Base-by-base conservation (phyloP, 768 basidiomycete species). In the Mrakia blollopis region DNA sequence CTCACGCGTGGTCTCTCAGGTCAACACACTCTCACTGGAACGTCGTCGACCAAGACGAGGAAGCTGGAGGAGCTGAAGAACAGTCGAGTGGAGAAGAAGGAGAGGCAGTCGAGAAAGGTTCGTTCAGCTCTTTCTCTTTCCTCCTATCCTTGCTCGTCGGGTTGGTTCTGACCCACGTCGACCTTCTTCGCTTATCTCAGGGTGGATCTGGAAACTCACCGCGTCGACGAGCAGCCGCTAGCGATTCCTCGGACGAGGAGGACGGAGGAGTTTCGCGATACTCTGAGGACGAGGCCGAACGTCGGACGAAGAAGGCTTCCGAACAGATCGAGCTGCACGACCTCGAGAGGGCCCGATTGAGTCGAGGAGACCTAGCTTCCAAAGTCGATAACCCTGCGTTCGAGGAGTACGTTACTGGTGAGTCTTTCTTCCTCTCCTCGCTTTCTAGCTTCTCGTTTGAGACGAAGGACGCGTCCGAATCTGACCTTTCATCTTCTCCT, bases 21-120 rank as follows among this genome's bases (percentile, higher is more conserved):
- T 39, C 90, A 91, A 84, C 91, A 92, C 81, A 87, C 89, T 3
- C 85, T 85, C 9, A 87, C 90, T 69, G 91, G 91, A 9, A 88
- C 88, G 3, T 92, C 91, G 0, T 92, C 91, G 81, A 91, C 93
- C 83, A 93, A 93, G 85, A 86, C 87, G 5, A 87, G 87, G 73
- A 91, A 90, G 81, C 86, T 94, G 13, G 91, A 91, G 71, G 94
- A 94, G 82, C 86, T 97, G 37, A 95, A 91, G 84, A 92, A 91
- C 8, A 90, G 87, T 80, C 88, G 95, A 50, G 92, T 90, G 80
- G 93, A 92, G 13, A 95, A 94, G 84, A 92, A 91, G 79, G 92
- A 95, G 83, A 90, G 91, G 84, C 91, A 80, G 54, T 80, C 80
- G 28, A 62, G 90, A 82, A 88, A 90, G 78, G 94, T 94, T 83